Evolutionary conservation across 352 stramenopile species (phyloP).

Genomic region (Globisporangium paroecandrum): DNA sequence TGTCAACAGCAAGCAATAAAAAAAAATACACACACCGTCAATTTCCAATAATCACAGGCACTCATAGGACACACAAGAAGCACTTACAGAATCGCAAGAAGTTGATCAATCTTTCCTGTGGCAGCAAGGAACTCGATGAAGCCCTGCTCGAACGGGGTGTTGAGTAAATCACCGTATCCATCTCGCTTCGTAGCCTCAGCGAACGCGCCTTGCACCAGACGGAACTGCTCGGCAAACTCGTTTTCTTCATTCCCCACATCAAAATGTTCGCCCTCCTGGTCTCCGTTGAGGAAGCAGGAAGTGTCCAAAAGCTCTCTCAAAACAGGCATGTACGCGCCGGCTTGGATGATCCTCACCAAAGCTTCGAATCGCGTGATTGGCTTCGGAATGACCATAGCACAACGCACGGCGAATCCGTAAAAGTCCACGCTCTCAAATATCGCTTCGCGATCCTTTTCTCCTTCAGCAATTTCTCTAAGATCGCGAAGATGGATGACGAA

Average conservation of each 20-base stretch:
- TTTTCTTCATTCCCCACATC: slow-evolving; percentile 11
- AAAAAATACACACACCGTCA: slow-evolving; percentile 1
- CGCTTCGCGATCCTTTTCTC: slow-evolving; percentile 10
- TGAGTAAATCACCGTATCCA: slow-evolving; percentile 24
- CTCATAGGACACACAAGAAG: not conserved
- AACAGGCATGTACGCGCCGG: slow-evolving; percentile 40
- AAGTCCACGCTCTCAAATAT: slow-evolving; percentile 28
- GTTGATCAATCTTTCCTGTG: slow-evolving; percentile 21
- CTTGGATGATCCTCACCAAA: slow-evolving; percentile 37
- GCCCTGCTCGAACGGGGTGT: slow-evolving; percentile 35
- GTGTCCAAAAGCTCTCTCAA: slow-evolving; percentile 37
- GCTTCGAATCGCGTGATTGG: slow-evolving; percentile 34
- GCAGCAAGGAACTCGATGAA: slow-evolving; percentile 53
- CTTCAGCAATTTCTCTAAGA: slow-evolving; percentile 26
- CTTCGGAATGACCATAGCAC: slow-evolving; percentile 44
- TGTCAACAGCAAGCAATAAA: slow-evolving; percentile 9
- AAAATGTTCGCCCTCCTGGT: slow-evolving; percentile 5
- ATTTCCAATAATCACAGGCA: not conserved
- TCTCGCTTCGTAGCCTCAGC: slow-evolving; percentile 29
- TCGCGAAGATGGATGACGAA: slow-evolving; percentile 52
- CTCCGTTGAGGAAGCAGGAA: slow-evolving; percentile 25
- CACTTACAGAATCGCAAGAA: slow-evolving; percentile 22
- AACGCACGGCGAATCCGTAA: slow-evolving; percentile 41
- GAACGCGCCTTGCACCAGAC: slow-evolving; percentile 40
- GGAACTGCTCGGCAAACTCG: slow-evolving; percentile 32